A percentile compares a stretch with the other conserved stretches of the same genome.
Conservation (phyloP, 805 yeast species). For the Millerozyma miso region DNA sequence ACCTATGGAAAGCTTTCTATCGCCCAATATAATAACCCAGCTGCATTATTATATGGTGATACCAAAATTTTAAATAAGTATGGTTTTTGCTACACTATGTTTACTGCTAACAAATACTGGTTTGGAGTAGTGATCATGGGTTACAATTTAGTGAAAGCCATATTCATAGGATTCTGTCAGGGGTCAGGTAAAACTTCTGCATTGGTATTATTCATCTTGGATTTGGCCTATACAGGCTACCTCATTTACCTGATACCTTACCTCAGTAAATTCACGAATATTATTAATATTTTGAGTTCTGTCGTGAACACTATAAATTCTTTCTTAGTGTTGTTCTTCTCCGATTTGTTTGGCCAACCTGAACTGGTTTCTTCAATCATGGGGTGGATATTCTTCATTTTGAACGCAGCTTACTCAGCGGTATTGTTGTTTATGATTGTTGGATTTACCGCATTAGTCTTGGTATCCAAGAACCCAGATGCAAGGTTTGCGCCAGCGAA, state of each 20-base stretch:
- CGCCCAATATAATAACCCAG: constrained; percentile 66
- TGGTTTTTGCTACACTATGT: constrained; percentile 89
- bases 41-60: constrained; percentile 82
- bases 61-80: constrained; percentile 66
- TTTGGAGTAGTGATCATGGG: constrained; percentile 65
- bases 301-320: constrained; percentile 76
- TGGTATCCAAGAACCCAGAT: constrained; percentile 82
- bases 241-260: constrained; percentile 69
- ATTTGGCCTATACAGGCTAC: constrained; percentile 61
- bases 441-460: constrained; percentile 56
- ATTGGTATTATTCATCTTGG: constrained; percentile 69
- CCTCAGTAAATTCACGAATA: constrained; percentile 78
- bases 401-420: constrained; percentile 86
- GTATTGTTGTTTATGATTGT: constrained; percentile 68
- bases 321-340: constrained; percentile 79
- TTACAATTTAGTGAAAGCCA: constrained; percentile 61
- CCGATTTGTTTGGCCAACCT: constrained; percentile 78
- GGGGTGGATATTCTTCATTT: constrained; percentile 87
- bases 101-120: constrained; percentile 76
- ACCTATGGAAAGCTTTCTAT: constrained; percentile 62
- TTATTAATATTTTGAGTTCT: constrained; percentile 66
- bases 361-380: constrained; percentile 74
- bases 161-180: constrained; percentile 78
- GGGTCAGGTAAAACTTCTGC: constrained; percentile 78
- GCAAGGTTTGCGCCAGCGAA: constrained; percentile 82